A percentile compares a stretch with the other conserved stretches of the same genome.
These are phyloP conservation scores for Amphicarpaea edgeworthii DNA, from an alignment of 306 rosid genomes.

Conservation along the genomic window DNA sequence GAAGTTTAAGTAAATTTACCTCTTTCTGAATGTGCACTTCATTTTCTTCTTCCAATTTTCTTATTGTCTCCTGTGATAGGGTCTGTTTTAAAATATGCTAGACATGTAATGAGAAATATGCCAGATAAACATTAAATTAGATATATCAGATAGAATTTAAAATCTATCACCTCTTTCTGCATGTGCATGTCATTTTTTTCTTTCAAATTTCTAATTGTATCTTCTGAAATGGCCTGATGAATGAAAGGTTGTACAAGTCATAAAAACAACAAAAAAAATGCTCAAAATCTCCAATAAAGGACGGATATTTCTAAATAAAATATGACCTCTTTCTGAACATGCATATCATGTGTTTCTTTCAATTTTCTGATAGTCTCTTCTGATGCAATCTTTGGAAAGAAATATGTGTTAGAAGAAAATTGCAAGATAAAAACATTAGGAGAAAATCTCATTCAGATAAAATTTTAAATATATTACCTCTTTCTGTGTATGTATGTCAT, in stretches of 20 bases:
- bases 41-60: conserved; percentile 56
- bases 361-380: conserved; percentile 56
- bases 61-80: conserved; percentile 54
- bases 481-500: neutral
- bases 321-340: conserved; percentile 61
- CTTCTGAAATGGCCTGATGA: conserved; percentile 51
- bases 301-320: conserved; percentile 38
- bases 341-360: conserved; percentile 50
- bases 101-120: conserved; percentile 4
- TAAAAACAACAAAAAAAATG: conserved; percentile 8
- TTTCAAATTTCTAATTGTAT: conserved; percentile 49
- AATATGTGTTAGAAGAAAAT: conserved; percentile 18
- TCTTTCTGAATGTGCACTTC: conserved; percentile 53
- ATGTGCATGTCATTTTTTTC: conserved; percentile 51
- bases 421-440: neutral
- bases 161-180: conserved; percentile 56
- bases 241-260: conserved; percentile 37
- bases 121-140: conserved; percentile 5
- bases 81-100: conserved; percentile 41
- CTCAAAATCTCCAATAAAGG: conserved; percentile 30
- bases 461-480: conserved; percentile 32
- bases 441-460: conserved; percentile 29
- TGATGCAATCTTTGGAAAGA: conserved; percentile 43
- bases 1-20: conserved; percentile 49
- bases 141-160: conserved; percentile 27